Evolutionary conservation across 2,329 filamentous ascomycete species (phyloP).

Genomic region (Mollisiaceae sp.): DNA sequence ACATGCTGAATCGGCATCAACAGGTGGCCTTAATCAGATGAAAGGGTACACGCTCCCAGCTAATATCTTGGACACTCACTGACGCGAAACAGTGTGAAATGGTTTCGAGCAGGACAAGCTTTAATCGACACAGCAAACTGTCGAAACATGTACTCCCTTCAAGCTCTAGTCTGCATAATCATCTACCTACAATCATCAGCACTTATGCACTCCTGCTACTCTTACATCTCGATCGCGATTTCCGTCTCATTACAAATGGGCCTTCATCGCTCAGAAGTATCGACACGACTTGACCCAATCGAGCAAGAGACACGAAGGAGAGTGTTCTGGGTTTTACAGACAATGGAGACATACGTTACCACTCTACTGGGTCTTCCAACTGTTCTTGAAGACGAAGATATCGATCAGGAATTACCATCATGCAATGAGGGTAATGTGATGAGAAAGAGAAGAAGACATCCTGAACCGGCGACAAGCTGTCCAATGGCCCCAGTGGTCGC

Average conservation of each 20-base stretch:
- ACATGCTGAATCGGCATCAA: background rate
- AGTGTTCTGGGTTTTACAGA: conserved; percentile 69
- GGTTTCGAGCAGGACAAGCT: conserved; percentile 68
- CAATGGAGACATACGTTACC: conserved; percentile 71
- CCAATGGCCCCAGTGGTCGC: conserved; percentile 68
- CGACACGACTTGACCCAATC: conserved; percentile 60
- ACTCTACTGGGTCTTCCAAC: conserved; percentile 68
- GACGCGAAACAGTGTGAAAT: conserved; percentile 61
- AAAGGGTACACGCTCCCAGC: conserved; percentile 54
- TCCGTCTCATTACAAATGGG: conserved; percentile 75
- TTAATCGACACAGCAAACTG: conserved; percentile 68
- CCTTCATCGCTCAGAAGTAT: conserved; percentile 68
- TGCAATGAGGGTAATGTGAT: conserved; percentile 69
- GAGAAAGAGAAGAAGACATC: conserved; percentile 57
- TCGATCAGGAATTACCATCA: conserved; percentile 67
- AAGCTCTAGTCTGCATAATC: conserved; percentile 77
- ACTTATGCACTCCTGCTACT: conserved; percentile 76
- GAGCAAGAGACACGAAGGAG: conserved; percentile 65
- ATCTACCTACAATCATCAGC: conserved; percentile 79
- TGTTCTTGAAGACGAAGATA: conserved; percentile 63
- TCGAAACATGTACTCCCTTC: conserved; percentile 72
- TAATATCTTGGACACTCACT: conserved; percentile 23
- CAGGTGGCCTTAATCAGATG: conserved; percentile 38
- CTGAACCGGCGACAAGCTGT: conserved; percentile 58
- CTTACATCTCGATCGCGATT: conserved; percentile 76